Conservation (phyloP, 257 asterid genomes). For the Ocimum tenuiflorum region DNA sequence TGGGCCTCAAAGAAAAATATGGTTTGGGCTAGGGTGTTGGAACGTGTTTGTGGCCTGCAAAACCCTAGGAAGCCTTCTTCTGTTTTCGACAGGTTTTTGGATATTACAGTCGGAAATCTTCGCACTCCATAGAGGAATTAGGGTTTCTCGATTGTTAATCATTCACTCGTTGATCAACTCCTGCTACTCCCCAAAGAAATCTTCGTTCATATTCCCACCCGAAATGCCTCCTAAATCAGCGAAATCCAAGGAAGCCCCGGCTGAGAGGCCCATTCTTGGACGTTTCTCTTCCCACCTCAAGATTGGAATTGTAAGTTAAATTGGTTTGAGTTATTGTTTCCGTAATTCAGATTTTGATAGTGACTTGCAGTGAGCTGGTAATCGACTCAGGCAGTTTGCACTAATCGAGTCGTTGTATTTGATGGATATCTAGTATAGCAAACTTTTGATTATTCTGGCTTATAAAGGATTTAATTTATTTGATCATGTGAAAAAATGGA, state of each 20-base stretch:
- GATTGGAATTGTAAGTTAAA: conserved; percentile 73
- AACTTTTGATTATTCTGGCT: not conserved
- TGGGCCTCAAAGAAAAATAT: too few relatives aligned
- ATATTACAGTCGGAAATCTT: too few relatives aligned
- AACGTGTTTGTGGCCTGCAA: too few relatives aligned
- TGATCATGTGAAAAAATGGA: not conserved
- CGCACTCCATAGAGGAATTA: too few relatives aligned
- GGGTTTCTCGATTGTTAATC: too few relatives aligned
- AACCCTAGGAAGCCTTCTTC: too few relatives aligned
- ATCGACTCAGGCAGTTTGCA: not conserved
- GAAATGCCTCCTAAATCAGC: conserved; percentile 94
- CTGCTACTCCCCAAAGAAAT: conserved; percentile 2
- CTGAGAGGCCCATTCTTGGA: conserved; percentile 84
- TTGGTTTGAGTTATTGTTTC: not conserved
- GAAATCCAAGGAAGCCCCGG: conserved; percentile 77
- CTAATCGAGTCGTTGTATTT: not conserved
- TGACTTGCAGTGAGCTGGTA: not conserved
- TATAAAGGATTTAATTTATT: not conserved
- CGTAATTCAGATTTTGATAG: not conserved
- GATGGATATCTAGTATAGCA: not conserved
- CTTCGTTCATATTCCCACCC: not conserved
- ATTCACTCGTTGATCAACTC: not conserved
- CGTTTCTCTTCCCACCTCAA: conserved; percentile 95
- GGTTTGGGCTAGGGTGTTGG: too few relatives aligned
- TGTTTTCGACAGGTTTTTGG: too few relatives aligned